Conservation (phyloP, 2,329 filamentous ascomycete species). For the Cordyceps farinosa region DNA sequence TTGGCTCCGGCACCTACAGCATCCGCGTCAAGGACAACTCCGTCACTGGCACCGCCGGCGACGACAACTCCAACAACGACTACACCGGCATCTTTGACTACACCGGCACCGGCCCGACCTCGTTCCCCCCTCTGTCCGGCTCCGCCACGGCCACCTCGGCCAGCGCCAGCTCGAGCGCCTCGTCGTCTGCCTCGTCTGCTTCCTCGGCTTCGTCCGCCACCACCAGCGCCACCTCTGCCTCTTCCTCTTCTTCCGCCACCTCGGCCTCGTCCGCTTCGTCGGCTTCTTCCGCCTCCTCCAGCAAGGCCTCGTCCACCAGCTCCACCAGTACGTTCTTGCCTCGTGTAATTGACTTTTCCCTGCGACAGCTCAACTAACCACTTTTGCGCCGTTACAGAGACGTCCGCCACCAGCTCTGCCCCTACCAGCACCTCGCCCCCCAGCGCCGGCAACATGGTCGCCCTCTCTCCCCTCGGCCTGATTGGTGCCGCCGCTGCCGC, state of each 20-base stretch:
- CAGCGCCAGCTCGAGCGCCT: not conserved
- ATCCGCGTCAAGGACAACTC: constrained; percentile 15
- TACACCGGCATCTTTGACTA: constrained; percentile 7
- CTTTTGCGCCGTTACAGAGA: not conserved
- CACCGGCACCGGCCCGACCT: constrained; percentile 16
- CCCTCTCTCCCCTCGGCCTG: constrained; percentile 11
- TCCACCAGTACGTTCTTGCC: constrained; percentile 2
- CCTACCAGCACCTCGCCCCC: constrained; percentile 6
- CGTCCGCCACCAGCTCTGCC: not conserved
- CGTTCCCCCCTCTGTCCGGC: constrained; percentile 15
- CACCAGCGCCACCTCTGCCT: not conserved
- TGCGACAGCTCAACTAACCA: not conserved
- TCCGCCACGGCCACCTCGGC: constrained; percentile 4
- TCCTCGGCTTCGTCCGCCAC: not conserved
- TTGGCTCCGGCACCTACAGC: constrained; percentile 14
- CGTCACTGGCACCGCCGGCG: not conserved
- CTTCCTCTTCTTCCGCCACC: not conserved
- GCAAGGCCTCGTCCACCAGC: not conserved
- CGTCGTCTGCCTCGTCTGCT: not conserved
- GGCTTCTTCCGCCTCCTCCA: not conserved
- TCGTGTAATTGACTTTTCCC: not conserved
- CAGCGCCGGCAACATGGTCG: constrained; percentile 6
- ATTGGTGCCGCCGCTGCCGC: constrained; percentile 8
- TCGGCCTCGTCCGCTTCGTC: not conserved
- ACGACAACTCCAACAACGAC: constrained; percentile 8